These are phyloP conservation scores for Phyllosticta citribraziliensis DNA, from an alignment of 2,329 filamentous ascomycete genomes.

Conservation along the genomic window DNA sequence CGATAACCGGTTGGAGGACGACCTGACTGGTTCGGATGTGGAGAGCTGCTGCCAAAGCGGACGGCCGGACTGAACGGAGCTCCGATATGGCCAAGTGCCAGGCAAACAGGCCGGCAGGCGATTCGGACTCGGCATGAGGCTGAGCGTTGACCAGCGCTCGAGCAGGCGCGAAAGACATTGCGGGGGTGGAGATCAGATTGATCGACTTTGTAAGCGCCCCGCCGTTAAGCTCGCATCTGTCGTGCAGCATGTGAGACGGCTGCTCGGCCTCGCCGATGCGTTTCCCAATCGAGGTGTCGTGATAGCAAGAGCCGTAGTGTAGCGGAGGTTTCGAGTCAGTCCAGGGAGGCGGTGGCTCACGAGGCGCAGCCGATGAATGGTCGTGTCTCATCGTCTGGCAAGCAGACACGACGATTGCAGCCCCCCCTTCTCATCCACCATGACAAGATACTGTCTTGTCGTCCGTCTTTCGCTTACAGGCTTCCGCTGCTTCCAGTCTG, in stretches of 20 bases:
- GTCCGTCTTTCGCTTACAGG: neutral
- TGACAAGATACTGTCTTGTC: neutral
- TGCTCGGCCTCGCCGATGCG: neutral
- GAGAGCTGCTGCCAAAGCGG: too few relatives aligned
- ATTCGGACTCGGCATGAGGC: neutral
- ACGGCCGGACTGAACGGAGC: neutral
- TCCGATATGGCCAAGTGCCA: neutral
- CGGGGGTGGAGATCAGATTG: neutral
- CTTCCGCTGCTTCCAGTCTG: neutral
- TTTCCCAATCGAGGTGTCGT: neutral
- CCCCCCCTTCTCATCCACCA: neutral
- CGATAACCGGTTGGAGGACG: too few relatives aligned
- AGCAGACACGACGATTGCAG: neutral
- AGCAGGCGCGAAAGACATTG: neutral
- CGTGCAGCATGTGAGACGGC: neutral
- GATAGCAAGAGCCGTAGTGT: neutral
- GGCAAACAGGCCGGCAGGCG: neutral
- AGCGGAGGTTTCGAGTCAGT: neutral
- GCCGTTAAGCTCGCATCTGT: neutral
- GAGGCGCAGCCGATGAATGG: neutral
- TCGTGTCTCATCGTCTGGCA: neutral
- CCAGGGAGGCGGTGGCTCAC: neutral
- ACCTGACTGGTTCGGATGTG: too few relatives aligned
- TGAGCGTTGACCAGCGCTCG: neutral
- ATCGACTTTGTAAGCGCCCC: neutral